phyloP scores from a whole-genome alignment of 2,329 filamentous ascomycete species.

The Aspergillus sergii region DNA sequence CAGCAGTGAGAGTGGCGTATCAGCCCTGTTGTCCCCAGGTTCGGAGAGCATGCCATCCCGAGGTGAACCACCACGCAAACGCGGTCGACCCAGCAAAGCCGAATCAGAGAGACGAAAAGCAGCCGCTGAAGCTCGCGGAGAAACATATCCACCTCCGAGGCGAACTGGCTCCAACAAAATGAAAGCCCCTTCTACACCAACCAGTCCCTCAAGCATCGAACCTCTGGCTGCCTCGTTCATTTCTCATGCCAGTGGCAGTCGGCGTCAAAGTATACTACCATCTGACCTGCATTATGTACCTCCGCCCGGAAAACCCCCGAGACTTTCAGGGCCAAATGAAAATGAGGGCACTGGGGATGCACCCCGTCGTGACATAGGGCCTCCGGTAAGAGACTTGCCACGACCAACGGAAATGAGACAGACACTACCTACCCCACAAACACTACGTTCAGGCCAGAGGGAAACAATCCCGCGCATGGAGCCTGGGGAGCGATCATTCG shows the following conservation, averaged over 20 bases:
- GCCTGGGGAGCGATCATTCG: conserved; percentile 26
- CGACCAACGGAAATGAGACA: conserved; percentile 30
- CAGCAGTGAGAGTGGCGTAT: conserved; percentile 36
- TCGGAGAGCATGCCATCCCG: conserved; percentile 27
- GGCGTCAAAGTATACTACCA: conserved; percentile 18
- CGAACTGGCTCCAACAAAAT: conserved; percentile 28
- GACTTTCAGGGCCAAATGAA: conserved; percentile 16
- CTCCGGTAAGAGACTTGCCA: conserved; percentile 31
- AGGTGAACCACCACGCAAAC: conserved; percentile 43
- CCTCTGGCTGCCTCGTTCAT: conserved; percentile 23
- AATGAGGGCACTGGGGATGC: conserved; percentile 26
- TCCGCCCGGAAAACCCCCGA: conserved; percentile 17
- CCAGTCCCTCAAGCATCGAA: conserved; percentile 33
- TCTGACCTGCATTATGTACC: conserved; percentile 26
- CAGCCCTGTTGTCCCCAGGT: conserved; percentile 38
- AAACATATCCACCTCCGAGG: conserved; percentile 41
- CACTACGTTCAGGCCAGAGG: conserved; percentile 32
- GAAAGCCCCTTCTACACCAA: conserved; percentile 33
- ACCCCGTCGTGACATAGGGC: conserved; percentile 23
- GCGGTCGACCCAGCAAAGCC: conserved; percentile 47
- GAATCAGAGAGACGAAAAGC: conserved; percentile 43
- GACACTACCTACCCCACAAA: conserved; percentile 33
- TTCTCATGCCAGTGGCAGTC: conserved; percentile 18
- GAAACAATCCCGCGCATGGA: conserved; percentile 30
- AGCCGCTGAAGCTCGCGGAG: conserved; percentile 41